Evolutionary conservation across 1,284 basidiomycete species (phyloP).

Genomic region (Ganoderma resinaceum): DNA sequence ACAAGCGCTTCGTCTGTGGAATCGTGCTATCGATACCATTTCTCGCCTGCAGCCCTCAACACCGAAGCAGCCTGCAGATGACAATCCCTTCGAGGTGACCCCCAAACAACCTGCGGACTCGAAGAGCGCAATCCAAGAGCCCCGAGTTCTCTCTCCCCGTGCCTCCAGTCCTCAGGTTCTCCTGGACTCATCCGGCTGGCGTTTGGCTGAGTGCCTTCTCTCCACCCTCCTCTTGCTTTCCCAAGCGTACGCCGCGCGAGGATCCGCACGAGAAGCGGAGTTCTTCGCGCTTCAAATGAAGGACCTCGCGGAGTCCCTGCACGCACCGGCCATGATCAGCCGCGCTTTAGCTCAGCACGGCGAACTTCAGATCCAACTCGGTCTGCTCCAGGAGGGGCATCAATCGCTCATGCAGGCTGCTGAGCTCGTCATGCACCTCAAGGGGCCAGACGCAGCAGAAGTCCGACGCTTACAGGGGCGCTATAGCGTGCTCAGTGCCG

Average conservation of each 20-base stretch:
- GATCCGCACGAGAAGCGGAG: constrained; percentile 83
- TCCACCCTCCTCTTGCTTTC: constrained; percentile 69
- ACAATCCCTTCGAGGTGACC: constrained; percentile 66
- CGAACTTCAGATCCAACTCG: constrained; percentile 72
- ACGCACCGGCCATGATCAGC: constrained; percentile 67
- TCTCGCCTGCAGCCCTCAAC: constrained; percentile 60
- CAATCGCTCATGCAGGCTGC: constrained; percentile 61
- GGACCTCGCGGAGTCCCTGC: constrained; percentile 71
- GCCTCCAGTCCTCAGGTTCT: constrained; percentile 31
- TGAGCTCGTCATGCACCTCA: constrained; percentile 49
- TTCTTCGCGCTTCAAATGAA: constrained; percentile 81
- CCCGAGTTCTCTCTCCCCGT: constrained; percentile 30
- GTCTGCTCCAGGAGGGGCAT: constrained; percentile 61
- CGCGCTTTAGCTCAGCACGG: constrained; percentile 70
- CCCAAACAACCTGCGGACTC: constrained; percentile 14
- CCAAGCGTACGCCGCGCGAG: constrained; percentile 69
- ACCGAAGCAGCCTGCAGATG: constrained; percentile 43
- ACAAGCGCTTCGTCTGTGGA: constrained; percentile 82
- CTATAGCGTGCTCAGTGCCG: constrained; percentile 56
- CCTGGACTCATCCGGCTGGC: constrained; percentile 74
- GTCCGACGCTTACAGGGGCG: constrained; percentile 69
- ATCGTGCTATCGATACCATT: constrained; percentile 77
- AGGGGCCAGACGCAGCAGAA: constrained; percentile 67
- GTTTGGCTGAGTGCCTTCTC: constrained; percentile 74
- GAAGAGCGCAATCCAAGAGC: constrained; percentile 19